Base-by-base conservation (phyloP, 1,139 yeast species). In the Yamadazyma triangularis region DNA sequence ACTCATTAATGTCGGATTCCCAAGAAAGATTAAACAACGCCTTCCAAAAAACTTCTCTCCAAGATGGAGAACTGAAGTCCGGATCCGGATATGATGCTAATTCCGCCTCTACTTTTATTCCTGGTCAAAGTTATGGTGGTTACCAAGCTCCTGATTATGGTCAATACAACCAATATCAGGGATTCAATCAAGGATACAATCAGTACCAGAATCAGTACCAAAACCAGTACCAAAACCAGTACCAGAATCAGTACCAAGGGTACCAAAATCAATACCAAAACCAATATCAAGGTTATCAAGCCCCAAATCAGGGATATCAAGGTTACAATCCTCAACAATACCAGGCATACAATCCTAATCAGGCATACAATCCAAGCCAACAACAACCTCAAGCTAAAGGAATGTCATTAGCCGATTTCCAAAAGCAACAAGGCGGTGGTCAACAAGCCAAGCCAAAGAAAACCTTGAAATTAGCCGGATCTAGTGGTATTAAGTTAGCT, bases 381-480 rank as follows among this genome's bases (percentile, higher is more conserved):
- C 50, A 45, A 28, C 41, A 38, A 27, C 50, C 41, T 28, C 55
- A 45, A 36, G 50, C 52, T 22, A 69, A 60, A 42, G 93, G 91
- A 31, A 79, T 86, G 88, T 78, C 94, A 24, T 70, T 88, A 48
- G 95, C 88, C 35, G 95, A 88, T 51, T 87, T 79, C 63, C 85
- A 86, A 59, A 82, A 81, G 54, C 81, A 80, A 57, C 76, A 80
- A 52, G 62, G 47, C 46, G 48, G 61, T 37, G n/a, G 31, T 18
- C 37, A 43, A 20, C 35, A 47, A 10, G 41, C 47, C 12, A 79
- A 80, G 51, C 84, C 86, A 38, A 68, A 69, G 52, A 64, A 58
- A 48, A 77, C 79, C 26, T 70, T 83, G 54, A 81, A 81, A 53
- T 66, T 82, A 53, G 79, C 79, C 9, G 62, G 80, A 23, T 72